phyloP scores from a whole-genome alignment of 495 filamentous ascomycete species.

The Bathelium albidoporum region DNA sequence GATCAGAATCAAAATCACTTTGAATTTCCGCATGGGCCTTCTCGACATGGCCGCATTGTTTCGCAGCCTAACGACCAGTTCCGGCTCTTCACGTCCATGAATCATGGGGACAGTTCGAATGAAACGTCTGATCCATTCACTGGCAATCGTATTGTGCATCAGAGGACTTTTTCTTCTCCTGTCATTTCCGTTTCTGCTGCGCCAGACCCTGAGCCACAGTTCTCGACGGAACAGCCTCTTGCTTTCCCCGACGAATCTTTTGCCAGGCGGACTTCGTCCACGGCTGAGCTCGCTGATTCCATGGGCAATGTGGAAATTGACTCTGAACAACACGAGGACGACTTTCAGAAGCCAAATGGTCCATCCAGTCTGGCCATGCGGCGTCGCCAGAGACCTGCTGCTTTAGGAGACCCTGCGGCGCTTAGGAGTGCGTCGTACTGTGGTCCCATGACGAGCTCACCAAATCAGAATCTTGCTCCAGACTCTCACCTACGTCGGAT shows the following conservation, averaged over 20 bases:
- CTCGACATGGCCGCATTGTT: background rate
- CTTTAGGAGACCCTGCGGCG: slow-evolving; percentile 20
- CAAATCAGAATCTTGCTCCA: background rate
- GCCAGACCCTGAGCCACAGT: slow-evolving; percentile 6
- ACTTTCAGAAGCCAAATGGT: slow-evolving; percentile 26
- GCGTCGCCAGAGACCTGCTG: slow-evolving; percentile 27
- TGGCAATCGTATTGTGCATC: background rate
- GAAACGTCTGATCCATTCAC: background rate
- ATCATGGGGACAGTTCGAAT: background rate
- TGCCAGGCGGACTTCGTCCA: slow-evolving; percentile 11
- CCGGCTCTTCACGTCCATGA: background rate
- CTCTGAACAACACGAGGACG: slow-evolving; percentile 9
- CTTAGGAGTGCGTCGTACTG: slow-evolving; percentile 32
- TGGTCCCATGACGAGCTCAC: slow-evolving; percentile 21
- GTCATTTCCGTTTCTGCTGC: background rate
- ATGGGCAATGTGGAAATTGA: slow-evolving; percentile 19
- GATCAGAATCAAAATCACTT: background rate
- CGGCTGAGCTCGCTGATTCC: slow-evolving; percentile 18
- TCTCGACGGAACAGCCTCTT: slow-evolving; percentile 15
- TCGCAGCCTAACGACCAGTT: background rate
- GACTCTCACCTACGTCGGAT: slow-evolving; percentile 30
- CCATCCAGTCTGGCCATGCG: slow-evolving; percentile 28
- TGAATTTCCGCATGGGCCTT: background rate
- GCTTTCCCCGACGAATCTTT: slow-evolving; percentile 18
- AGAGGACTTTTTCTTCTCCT: slow-evolving; percentile 1